Evolutionary conservation across 805 yeast genomes (phyloP).

Genomic region (Sugiyamaella valdiviana): DNA sequence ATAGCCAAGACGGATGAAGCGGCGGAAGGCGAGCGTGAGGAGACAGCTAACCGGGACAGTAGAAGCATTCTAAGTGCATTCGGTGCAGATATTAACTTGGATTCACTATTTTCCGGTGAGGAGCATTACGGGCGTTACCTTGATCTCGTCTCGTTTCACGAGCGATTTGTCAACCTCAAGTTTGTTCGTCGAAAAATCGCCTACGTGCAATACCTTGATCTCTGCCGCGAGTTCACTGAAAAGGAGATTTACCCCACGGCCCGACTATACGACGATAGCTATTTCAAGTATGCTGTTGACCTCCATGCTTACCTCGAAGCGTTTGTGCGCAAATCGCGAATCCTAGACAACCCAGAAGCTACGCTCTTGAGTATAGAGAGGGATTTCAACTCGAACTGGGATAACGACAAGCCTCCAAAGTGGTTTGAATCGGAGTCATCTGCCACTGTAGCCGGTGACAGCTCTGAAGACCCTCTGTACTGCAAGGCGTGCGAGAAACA

Average conservation of each 20-base stretch:
- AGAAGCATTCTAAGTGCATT: constrained; percentile 42
- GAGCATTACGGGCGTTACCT: constrained; percentile 62
- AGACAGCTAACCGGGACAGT: constrained; percentile 22
- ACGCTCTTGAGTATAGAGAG: constrained; percentile 26
- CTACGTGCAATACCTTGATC: constrained; percentile 47
- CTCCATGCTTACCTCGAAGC: constrained; percentile 45
- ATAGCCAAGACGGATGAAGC: constrained; percentile 18
- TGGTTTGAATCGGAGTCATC: constrained; percentile 2
- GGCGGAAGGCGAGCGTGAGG: constrained; percentile 12
- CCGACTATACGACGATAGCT: constrained; percentile 30
- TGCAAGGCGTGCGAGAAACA: constrained; percentile 60
- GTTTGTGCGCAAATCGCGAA: constrained; percentile 45
- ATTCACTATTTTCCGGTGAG: constrained; percentile 46
- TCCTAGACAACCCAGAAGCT: constrained; percentile 40
- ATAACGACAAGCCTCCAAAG: constrained; percentile 10
- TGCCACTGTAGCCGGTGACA: neutral
- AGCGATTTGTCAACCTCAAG: constrained; percentile 46
- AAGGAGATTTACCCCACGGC: constrained; percentile 21
- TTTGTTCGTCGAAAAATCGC: constrained; percentile 31
- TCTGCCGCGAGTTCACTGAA: constrained; percentile 38
- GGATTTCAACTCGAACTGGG: constrained; percentile 27
- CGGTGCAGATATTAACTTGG: constrained; percentile 45
- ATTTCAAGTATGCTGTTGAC: constrained; percentile 40
- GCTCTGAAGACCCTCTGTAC: constrained; percentile 30
- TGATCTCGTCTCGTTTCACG: constrained; percentile 50